phyloP scores from a whole-genome alignment of 257 asterid species.

The Nicotiana knightiana region DNA sequence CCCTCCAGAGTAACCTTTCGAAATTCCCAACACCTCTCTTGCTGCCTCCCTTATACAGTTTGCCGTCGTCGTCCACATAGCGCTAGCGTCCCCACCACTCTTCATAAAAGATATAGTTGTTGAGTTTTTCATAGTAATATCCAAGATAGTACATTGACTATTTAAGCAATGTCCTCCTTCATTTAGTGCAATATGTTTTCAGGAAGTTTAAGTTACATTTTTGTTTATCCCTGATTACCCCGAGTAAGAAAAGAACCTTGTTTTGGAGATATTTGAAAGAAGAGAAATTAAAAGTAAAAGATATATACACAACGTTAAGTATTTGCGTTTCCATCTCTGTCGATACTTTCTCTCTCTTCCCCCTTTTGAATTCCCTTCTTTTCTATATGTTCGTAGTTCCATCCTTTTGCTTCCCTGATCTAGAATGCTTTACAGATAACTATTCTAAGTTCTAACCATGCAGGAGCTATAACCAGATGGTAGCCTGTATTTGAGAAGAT shows the following conservation, averaged over 20 bases:
- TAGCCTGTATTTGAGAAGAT: neutral
- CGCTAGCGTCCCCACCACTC: too few species aligned
- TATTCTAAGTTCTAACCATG: neutral
- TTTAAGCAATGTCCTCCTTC: neutral
- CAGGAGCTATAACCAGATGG: neutral
- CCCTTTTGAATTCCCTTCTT: neutral
- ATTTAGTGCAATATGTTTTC: neutral
- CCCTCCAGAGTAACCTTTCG: too few species aligned
- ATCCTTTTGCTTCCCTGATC: neutral
- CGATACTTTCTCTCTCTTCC: neutral
- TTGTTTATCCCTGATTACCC: neutral
- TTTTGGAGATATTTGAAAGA: neutral
- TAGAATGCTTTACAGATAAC: neutral
- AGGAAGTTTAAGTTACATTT: neutral
- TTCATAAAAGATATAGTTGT: neutral
- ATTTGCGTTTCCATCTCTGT: neutral
- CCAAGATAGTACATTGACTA: neutral
- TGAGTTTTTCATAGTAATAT: neutral
- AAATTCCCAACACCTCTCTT: too few species aligned
- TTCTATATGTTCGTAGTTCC: neutral
- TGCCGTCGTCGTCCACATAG: too few species aligned
- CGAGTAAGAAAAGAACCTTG: neutral
- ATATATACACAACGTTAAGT: neutral
- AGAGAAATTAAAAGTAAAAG: neutral
- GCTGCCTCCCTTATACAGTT: too few species aligned